Conservation (phyloP, 352 stramenopile genomes). For the Globisporangium irregulare region DNA sequence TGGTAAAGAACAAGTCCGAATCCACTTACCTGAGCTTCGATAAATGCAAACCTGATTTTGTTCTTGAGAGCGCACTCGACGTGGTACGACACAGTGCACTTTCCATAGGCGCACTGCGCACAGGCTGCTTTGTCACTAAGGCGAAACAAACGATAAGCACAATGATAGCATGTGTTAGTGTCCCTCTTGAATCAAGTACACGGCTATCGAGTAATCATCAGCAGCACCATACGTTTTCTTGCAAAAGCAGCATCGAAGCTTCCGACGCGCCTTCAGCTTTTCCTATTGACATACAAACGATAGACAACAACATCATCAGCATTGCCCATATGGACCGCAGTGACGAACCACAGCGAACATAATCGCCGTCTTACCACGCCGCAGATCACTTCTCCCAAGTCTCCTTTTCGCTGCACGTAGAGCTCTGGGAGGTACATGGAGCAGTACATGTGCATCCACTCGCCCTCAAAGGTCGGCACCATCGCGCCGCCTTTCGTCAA, state of each 20-base stretch:
- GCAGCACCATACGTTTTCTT: constrained; percentile 40
- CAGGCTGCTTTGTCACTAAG: constrained; percentile 63
- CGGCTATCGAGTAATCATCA: background rate
- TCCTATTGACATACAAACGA: constrained; percentile 23
- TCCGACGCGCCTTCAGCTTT: constrained; percentile 44
- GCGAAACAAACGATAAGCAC: constrained; percentile 8
- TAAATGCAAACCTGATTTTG: constrained; percentile 60
- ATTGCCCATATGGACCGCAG: no score
- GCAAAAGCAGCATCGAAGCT: constrained; percentile 72
- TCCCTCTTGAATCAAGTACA: background rate
- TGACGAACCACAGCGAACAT: background rate
- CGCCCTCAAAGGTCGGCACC: constrained; percentile 36
- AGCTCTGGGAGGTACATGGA: constrained; percentile 81
- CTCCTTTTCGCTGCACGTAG: constrained; percentile 35
- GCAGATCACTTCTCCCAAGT: constrained; percentile 54
- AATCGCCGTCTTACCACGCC: constrained; percentile 31
- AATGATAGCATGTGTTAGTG: background rate
- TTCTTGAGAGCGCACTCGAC: constrained; percentile 59
- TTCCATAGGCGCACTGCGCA: constrained; percentile 63
- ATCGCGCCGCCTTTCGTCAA: constrained; percentile 52
- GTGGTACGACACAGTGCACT: constrained; percentile 75
- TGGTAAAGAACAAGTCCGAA: background rate
- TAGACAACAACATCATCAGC: background rate
- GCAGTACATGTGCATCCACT: constrained; percentile 78
- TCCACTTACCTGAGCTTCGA: constrained; percentile 43